Evolutionary conservation across 208 protist species (phyloP), one percentile per base, ranked within the genome.

Genomic region (Acanthamoeba healyi): DNA sequence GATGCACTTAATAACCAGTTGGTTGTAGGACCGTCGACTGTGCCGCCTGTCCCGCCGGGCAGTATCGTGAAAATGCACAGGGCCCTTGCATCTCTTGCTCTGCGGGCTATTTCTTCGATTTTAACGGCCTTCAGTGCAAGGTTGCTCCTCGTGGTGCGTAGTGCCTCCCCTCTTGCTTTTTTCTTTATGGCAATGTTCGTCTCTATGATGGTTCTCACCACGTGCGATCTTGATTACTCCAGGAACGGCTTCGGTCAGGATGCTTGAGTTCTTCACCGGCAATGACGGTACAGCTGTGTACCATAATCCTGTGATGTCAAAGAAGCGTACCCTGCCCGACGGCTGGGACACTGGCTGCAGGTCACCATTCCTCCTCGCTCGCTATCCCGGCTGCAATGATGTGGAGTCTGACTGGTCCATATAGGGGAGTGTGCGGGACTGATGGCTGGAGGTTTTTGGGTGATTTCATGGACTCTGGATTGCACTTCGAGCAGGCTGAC

Each of bases 401-500:
- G 34, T 0, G 12, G 29, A 32, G 29, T n/a, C 7, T 0, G 6
- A 12, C 26, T 5, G 77, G 38, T 82, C 14, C 40, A 14, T 0
- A 17, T 26, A 74, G 86, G 63, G 88, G 67, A 24, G 84, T 91
- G 40, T 93, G 88, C 51, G 88, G 88, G n/a, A 82, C 65, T 29
- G 44, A 49, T 15, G 88, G 88, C 19, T 93, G 88, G 88, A 3
- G 88, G 36, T 32, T 93, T 22, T 19, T 81, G 38, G 88, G 88
- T 22, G 51, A 74, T n/a, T 61, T 63, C 51, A 93, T 93, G 88
- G 88, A 93, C 38, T 93, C 88, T 0, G 88, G 88, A 19, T 6
- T 81, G 70, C 88, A 93, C 29, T 93, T 38, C 67, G 3, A 93
- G 32, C 88, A 93, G 46, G 88, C 67, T 44, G 88, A 93, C 65